A percentile compares a stretch with the other conserved stretches of the same genome.
Evolutionary conservation across 2,329 filamentous ascomycete species (phyloP).

Genomic region (Trichoderma sp.): DNA sequence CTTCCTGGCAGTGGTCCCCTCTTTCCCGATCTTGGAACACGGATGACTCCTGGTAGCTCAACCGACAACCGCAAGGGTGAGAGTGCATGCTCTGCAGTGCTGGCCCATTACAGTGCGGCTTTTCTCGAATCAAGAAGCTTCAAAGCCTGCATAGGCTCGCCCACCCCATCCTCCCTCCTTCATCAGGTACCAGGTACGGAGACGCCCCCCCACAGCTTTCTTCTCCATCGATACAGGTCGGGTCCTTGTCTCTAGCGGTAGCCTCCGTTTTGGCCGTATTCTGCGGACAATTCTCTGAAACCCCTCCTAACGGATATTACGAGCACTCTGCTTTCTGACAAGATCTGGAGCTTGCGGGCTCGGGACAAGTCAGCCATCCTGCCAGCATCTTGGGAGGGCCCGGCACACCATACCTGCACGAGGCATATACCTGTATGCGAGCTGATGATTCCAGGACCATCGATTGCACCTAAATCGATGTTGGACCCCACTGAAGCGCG

Average conservation of each 20-base stretch:
- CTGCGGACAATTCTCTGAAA: conserved; percentile 19
- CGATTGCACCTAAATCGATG: conserved; percentile 17
- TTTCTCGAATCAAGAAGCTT: conserved; percentile 23
- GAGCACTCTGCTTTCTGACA: conserved; percentile 12
- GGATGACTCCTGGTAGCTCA: conserved; percentile 21
- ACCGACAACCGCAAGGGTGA: conserved; percentile 19
- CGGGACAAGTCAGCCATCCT: conserved; percentile 11
- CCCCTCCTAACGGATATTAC: conserved; percentile 18
- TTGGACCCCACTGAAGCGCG: conserved; percentile 12
- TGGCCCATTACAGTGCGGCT: conserved; percentile 21
- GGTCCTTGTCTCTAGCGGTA: conserved; percentile 7
- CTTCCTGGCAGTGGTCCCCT: conserved; percentile 19
- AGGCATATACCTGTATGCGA: conserved; percentile 18
- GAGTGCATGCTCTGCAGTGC: background rate
- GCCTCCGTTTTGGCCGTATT: conserved; percentile 18
- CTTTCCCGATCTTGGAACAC: conserved; percentile 20
- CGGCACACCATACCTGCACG: conserved; percentile 16
- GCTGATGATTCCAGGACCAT: conserved; percentile 20
- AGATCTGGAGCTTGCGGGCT: conserved; percentile 15
- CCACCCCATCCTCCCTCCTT: conserved; percentile 22
- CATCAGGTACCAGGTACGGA: conserved; percentile 22
- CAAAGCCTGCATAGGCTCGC: conserved; percentile 19
- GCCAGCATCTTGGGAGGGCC: conserved; percentile 16
- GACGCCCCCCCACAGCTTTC: conserved; percentile 19
- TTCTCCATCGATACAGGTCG: conserved; percentile 12